Evolutionary conservation across 148 eudicot genomes (phyloP).

Genomic region (Euryodendron excelsum): DNA sequence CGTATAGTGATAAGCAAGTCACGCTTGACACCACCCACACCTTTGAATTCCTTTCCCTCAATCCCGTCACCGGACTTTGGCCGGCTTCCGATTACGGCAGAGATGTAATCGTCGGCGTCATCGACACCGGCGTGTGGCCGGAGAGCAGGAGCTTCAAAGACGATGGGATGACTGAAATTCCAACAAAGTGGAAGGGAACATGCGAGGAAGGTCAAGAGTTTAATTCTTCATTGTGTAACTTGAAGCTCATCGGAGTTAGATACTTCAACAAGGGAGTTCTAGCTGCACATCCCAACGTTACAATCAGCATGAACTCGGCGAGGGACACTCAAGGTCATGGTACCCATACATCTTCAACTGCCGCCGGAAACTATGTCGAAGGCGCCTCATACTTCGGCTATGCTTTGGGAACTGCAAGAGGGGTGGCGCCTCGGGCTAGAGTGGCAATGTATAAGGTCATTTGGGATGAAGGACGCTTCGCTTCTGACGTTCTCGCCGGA

Average conservation of each 20-base stretch:
- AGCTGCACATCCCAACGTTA: slow-evolving; percentile 26
- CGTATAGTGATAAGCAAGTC: slow-evolving; percentile 26
- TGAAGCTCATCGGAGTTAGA: slow-evolving; percentile 44
- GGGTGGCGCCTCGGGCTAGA: slow-evolving; percentile 24
- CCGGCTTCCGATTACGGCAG: slow-evolving; percentile 42
- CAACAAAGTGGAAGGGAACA: slow-evolving; percentile 36
- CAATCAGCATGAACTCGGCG: slow-evolving; percentile 23
- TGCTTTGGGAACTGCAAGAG: slow-evolving; percentile 30
- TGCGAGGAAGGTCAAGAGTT: slow-evolving; percentile 35
- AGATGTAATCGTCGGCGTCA: slow-evolving; percentile 38
- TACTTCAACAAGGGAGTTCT: slow-evolving; percentile 31
- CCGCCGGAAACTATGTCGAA: no score
- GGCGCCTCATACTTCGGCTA: no score
- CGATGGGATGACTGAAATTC: slow-evolving; percentile 28
- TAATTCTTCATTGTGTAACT: slow-evolving; percentile 35
- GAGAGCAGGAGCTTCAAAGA: slow-evolving; percentile 43
- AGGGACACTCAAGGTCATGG: slow-evolving; percentile 35
- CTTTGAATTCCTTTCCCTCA: slow-evolving; percentile 24
- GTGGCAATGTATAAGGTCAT: slow-evolving; percentile 31
- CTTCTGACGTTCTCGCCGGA: slow-evolving; percentile 33
- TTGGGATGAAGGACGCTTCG: slow-evolving; percentile 21
- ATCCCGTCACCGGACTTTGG: slow-evolving; percentile 34
- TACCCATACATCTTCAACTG: no score
- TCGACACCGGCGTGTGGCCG: slow-evolving; percentile 47
- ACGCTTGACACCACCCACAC: slow-evolving; percentile 37